A percentile compares a stretch with the other conserved stretches of the same genome.
Evolutionary conservation across 495 filamentous ascomycete genomes (phyloP).

Genomic region (Penicillium desertorum): DNA sequence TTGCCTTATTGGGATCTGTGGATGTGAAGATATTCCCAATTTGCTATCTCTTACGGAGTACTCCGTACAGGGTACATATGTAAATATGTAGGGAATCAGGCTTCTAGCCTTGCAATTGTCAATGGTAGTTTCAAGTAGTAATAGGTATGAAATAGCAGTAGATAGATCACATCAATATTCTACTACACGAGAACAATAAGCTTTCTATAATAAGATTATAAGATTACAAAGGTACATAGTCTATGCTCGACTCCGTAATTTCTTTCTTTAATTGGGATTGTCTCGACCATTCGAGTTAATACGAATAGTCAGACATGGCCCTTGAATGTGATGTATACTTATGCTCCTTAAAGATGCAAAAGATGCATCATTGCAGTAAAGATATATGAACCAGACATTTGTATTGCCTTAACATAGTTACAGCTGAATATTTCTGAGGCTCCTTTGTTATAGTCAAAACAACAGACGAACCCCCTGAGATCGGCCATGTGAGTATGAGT

Average conservation of each 20-base stretch:
- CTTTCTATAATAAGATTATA: conserved; percentile 1
- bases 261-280: conserved; percentile 5
- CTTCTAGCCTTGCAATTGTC: conserved; percentile 3
- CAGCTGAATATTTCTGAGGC: neutral
- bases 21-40: conserved; percentile 14
- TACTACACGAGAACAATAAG: neutral
- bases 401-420: neutral
- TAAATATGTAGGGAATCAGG: neutral
- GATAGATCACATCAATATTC: conserved; percentile 1
- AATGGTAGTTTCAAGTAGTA: conserved; percentile 2
- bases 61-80: neutral
- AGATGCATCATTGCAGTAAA: neutral
- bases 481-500: neutral
- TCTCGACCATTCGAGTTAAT: neutral
- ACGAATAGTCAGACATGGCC: neutral
- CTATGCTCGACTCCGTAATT: neutral
- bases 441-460: neutral
- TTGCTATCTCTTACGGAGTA: neutral
- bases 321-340: neutral
- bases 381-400: neutral
- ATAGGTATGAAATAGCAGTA: conserved; percentile 1
- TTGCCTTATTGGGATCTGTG: conserved; percentile 22
- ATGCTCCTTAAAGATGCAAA: neutral
- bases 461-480: conserved; percentile 31
- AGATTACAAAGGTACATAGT: neutral